These are phyloP conservation scores for Trichoderma oligosporum DNA, from an alignment of 2,329 filamentous ascomycete genomes.

Conservation along the genomic window DNA sequence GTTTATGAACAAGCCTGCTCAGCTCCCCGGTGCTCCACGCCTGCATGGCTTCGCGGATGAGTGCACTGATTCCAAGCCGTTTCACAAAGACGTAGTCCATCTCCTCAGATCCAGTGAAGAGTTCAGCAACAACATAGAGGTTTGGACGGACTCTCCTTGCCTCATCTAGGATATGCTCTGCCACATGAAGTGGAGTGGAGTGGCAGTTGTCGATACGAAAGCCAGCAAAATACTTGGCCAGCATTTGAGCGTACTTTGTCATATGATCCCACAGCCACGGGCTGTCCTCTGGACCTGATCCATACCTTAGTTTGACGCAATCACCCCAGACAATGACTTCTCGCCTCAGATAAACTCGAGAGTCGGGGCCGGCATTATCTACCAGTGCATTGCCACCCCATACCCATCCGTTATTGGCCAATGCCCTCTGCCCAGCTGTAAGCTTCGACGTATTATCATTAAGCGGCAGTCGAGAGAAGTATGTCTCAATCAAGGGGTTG, in stretches of 20 bases:
- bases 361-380: constrained; percentile 87
- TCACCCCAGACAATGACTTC: constrained; percentile 99
- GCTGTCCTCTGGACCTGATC: constrained; percentile 72
- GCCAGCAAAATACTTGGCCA: constrained; percentile 92
- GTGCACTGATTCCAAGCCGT: constrained; percentile 80
- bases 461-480: constrained; percentile 83
- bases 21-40: constrained; percentile 93
- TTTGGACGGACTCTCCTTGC: constrained; percentile 85
- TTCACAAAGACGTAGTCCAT: constrained; percentile 97
- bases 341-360: constrained; percentile 87
- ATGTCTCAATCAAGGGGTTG: constrained; percentile 84
- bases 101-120: constrained; percentile 93
- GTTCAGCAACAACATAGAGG: constrained; percentile 86
- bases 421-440: constrained; percentile 68
- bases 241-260: constrained; percentile 83
- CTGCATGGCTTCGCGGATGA: constrained; percentile 98
- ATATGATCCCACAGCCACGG: constrained; percentile 96
- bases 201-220: constrained; percentile 98
- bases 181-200: constrained; percentile 90
- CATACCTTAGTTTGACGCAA: constrained; percentile 95
- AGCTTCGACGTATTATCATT: constrained; percentile 77
- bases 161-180: constrained; percentile 90
- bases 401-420: constrained; percentile 98
- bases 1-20: constrained; percentile 86
- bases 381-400: constrained; percentile 94